Conservation (phyloP, 495 filamentous ascomycete genomes). For the Choiromyces venosus region DNA sequence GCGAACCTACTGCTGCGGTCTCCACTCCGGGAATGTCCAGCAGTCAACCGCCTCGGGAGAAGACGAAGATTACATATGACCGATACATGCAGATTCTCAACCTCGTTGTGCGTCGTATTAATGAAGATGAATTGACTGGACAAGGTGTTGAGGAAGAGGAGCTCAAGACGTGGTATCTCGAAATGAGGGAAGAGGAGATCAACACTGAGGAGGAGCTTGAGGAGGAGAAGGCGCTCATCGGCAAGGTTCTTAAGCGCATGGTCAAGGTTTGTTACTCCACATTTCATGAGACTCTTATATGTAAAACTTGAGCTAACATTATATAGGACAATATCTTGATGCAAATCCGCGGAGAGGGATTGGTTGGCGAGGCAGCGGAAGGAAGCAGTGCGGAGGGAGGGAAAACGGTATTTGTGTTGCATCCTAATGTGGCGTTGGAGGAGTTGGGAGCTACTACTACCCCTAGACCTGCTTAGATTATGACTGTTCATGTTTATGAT, state of each 20-base stretch:
- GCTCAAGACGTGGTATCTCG: conserved; percentile 84
- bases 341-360: conserved; percentile 78
- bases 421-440: conserved; percentile 77
- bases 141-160: conserved; percentile 86
- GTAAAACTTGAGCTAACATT: conserved; percentile 26
- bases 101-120: conserved; percentile 70
- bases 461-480: background rate
- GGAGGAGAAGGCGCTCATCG: conserved; percentile 66
- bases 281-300: background rate
- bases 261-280: conserved; percentile 66
- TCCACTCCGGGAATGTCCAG: conserved; percentile 36
- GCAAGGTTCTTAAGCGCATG: conserved; percentile 91
- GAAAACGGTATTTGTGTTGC: conserved; percentile 76
- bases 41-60: conserved; percentile 50
- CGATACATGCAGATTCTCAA: conserved; percentile 91
- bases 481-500: background rate
- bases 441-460: conserved; percentile 21
- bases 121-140: conserved; percentile 68
- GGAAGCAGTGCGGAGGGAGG: conserved; percentile 44
- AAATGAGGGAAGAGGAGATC: conserved; percentile 83
- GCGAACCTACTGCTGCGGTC: conserved; percentile 44
- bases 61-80: conserved; percentile 90
- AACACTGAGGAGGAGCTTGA: conserved; percentile 71
- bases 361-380: conserved; percentile 54
- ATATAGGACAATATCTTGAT: conserved; percentile 83